Base-by-base conservation (phyloP, 1,284 basidiomycete genomes). In the Pisolithus thermaeus region DNA sequence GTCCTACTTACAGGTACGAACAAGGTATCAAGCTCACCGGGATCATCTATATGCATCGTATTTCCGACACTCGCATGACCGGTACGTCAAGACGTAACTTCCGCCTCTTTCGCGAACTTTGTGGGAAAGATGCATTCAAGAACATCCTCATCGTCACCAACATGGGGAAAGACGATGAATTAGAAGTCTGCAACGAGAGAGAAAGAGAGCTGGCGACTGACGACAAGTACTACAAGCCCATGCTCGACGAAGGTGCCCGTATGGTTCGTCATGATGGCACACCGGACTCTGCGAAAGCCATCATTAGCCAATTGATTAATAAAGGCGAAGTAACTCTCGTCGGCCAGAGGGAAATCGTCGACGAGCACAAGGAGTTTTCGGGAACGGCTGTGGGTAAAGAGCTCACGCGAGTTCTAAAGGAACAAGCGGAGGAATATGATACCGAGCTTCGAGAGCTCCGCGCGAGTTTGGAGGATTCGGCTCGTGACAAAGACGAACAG, bases 21-120 rank as follows among this genome's bases (percentile, higher is more conserved):
- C 59, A 64, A 16, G 67, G 68, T 18, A 59, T 66, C 49, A 73
- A 70, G 49, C 66, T 81, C 20, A 68, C 72, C 2, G 79, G 79
- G 0, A 68, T 81, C 58, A 72, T 81, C 46, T 81, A 80, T 62
- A 68, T 79, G 64, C 79, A 81, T 56, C 72, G 76, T 4, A 81
- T 81, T 54, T 72, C 75, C 48, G 79, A 80, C 56, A 66, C 71
- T 60, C 65, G 77, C 23, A 70, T 81, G 59, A 75, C 74, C 37
- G 77, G 78, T 22, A 74, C 74, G 22, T 75, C 76, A n/a, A 67
- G 67, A 18, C 72, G 75, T 44, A 80, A 76, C 59, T 77, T 80
- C 51, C 66, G 66, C 37, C 70, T 78, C 61, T 78, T 80, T 60
- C 66, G 74, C 45, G 71, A 73, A 50, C 66, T 81, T 6, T 81